Evolutionary conservation across 2,329 filamentous ascomycete genomes (phyloP).

Genomic region (Ascocoryne sarcoides): DNA sequence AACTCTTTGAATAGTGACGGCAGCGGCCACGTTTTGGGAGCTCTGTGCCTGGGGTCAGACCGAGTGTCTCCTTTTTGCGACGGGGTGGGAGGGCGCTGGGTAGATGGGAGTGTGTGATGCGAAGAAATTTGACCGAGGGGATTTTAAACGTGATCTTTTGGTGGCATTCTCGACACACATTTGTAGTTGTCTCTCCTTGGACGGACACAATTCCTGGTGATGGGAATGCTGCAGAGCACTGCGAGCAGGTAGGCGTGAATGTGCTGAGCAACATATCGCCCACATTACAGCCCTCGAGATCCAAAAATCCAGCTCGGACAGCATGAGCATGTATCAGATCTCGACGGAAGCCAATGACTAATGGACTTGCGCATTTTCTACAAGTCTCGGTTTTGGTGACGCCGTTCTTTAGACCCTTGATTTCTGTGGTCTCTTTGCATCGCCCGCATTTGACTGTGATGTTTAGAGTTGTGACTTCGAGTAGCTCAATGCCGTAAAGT

Average conservation of each 20-base stretch:
- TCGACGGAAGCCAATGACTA: constrained; percentile 49
- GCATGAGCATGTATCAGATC: constrained; percentile 68
- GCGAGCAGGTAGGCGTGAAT: constrained; percentile 69
- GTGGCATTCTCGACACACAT: constrained; percentile 74
- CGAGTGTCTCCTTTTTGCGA: constrained; percentile 44
- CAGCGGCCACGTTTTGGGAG: constrained; percentile 47
- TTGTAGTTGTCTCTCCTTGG: constrained; percentile 62
- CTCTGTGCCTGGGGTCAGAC: constrained; percentile 47
- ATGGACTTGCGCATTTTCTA: constrained; percentile 47
- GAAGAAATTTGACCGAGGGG: constrained; percentile 68
- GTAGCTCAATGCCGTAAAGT: constrained; percentile 66
- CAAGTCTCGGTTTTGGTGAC: constrained; percentile 44
- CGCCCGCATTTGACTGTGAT: constrained; percentile 70
- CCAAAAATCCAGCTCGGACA: constrained; percentile 68
- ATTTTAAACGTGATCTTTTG: constrained; percentile 71
- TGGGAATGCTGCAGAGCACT: constrained; percentile 61
- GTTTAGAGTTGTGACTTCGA: constrained; percentile 58
- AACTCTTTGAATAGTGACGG: constrained; percentile 48
- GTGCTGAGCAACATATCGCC: constrained; percentile 68
- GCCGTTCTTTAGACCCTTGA: constrained; percentile 55
- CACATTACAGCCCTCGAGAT: constrained; percentile 65
- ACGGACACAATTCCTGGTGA: constrained; percentile 60
- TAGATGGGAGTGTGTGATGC: constrained; percentile 46
- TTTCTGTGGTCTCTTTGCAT: constrained; percentile 65
- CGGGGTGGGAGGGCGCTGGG: constrained; percentile 32